These are phyloP conservation scores for Sporothrix globosa DNA, from an alignment of 2,329 filamentous ascomycete species.

Conservation along the genomic window DNA sequence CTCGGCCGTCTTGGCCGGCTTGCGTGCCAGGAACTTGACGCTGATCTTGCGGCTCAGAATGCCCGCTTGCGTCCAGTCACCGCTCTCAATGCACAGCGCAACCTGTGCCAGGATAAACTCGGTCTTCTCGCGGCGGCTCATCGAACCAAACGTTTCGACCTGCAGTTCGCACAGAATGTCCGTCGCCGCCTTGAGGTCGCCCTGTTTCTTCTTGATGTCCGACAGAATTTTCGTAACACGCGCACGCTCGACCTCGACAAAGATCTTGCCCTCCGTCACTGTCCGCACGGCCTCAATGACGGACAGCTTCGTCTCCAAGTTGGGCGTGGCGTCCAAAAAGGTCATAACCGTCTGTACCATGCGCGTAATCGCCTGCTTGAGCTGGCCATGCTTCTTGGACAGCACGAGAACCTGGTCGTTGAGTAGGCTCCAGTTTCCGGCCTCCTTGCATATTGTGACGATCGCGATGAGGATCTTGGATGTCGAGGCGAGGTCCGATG, in stretches of 20 bases:
- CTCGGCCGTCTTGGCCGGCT: constrained; percentile 78
- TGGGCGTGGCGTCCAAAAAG: constrained; percentile 85
- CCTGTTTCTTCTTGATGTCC: constrained; percentile 95
- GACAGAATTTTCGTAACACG: constrained; percentile 93
- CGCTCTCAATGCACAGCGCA: constrained; percentile 88
- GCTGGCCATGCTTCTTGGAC: constrained; percentile 99
- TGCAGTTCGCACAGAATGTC: constrained; percentile 97
- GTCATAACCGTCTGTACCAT: constrained; percentile 98
- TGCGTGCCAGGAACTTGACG: constrained; percentile 86
- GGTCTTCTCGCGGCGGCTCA: constrained; percentile 96
- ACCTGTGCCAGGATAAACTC: constrained; percentile 98
- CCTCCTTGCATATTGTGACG: constrained; percentile 91
- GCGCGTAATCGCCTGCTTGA: constrained; percentile 97
- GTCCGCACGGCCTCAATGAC: constrained; percentile 94
- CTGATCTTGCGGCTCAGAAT: constrained; percentile 97
- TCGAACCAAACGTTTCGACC: constrained; percentile 98
- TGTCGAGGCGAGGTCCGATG: constrained; percentile 93
- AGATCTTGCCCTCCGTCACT: constrained; percentile 99
- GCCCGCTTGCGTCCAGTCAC: constrained; percentile 92
- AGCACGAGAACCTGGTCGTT: constrained; percentile 95
- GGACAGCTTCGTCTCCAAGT: constrained; percentile 82
- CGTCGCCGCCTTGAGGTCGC: constrained; percentile 84
- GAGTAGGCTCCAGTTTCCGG: constrained; percentile 88
- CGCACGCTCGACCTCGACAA: constrained; percentile 96
- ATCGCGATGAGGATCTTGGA: constrained; percentile 85